These are phyloP conservation scores for Coelastrella sp. DNA, from an alignment of 139 green algal genomes.

Conservation along the genomic window DNA sequence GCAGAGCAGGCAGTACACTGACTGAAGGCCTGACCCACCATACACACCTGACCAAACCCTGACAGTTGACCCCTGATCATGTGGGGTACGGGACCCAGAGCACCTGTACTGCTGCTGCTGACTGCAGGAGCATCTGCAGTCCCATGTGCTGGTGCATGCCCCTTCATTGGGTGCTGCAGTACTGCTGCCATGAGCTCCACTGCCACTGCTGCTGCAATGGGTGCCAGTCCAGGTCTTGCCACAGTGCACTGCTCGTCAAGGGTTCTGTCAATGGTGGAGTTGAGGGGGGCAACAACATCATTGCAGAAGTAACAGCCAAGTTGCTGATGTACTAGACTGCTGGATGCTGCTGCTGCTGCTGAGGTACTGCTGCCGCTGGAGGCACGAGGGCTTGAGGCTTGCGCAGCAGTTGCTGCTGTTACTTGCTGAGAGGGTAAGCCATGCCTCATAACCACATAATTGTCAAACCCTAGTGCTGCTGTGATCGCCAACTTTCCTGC, in stretches of 20 bases:
- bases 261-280: conserved; percentile 88
- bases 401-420: not conserved
- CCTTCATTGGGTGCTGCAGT: conserved; percentile 79
- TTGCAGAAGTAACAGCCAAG: conserved; percentile 99
- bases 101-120: conserved; percentile 30
- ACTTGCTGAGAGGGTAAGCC: conserved; percentile 43
- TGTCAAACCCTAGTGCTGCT: conserved; percentile 94
- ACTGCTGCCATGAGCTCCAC: conserved; percentile 91
- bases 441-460: conserved; percentile 83
- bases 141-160: conserved; percentile 58
- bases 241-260: conserved; percentile 98
- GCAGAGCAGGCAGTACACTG: conserved; percentile 94
- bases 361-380: conserved; percentile 13
- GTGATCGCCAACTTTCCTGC: conserved; percentile 87
- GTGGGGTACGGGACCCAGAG: conserved; percentile 86
- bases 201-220: conserved; percentile 89
- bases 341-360: not conserved
- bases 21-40: conserved; percentile 84
- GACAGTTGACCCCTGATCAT: conserved; percentile 71
- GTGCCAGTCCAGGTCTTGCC: conserved; percentile 87
- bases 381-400: too few species aligned
- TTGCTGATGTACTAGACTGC: conserved; percentile 26
- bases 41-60: conserved; percentile 67
- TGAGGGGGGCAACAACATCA: conserved; percentile 93
- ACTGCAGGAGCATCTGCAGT: not conserved